Evolutionary conservation across 1,284 basidiomycete species (phyloP).

Genomic region (Ustilago vetiveriae): DNA sequence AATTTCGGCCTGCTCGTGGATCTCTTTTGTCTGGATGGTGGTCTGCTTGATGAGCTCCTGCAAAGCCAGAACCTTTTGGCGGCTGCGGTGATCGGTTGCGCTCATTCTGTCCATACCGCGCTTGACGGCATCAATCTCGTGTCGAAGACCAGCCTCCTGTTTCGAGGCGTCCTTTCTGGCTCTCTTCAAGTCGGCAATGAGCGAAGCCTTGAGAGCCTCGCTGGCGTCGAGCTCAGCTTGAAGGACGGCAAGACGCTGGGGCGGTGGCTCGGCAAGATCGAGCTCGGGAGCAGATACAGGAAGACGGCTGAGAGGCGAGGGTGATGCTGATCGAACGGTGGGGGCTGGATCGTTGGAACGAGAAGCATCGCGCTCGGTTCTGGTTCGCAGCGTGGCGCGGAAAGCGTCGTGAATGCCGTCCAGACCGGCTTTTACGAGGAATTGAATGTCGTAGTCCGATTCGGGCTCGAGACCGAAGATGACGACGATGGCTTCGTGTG

Average conservation of each 20-base stretch:
- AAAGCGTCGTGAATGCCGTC: conserved; percentile 32
- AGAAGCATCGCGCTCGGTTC: conserved; percentile 34
- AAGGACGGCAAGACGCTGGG: conserved; percentile 33
- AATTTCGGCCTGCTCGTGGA: conserved; percentile 48
- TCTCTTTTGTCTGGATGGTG: conserved; percentile 45
- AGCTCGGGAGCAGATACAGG: conserved; percentile 35
- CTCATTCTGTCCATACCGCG: conserved; percentile 52
- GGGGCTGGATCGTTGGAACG: conserved; percentile 26
- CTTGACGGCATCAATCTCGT: conserved; percentile 60
- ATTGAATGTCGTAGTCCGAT: conserved; percentile 51
- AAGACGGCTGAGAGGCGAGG: conserved; percentile 41
- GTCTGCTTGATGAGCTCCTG: conserved; percentile 61
- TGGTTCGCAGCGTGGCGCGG: conserved; percentile 27
- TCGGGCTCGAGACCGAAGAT: conserved; percentile 57
- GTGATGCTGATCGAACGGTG: conserved; percentile 29
- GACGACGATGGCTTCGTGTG: conserved; percentile 60
- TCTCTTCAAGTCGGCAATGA: conserved; percentile 46
- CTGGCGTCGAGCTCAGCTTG: conserved; percentile 44
- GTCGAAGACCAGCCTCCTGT: conserved; percentile 46
- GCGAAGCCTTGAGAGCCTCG: conserved; percentile 32
- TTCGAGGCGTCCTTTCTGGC: conserved; percentile 55
- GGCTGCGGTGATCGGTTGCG: conserved; percentile 52
- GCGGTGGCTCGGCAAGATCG: conserved; percentile 10
- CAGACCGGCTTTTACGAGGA: conserved; percentile 46
- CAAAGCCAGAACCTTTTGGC: conserved; percentile 57